Conservation (phyloP, 768 basidiomycete species). For the Leccinum pellstonianum region DNA sequence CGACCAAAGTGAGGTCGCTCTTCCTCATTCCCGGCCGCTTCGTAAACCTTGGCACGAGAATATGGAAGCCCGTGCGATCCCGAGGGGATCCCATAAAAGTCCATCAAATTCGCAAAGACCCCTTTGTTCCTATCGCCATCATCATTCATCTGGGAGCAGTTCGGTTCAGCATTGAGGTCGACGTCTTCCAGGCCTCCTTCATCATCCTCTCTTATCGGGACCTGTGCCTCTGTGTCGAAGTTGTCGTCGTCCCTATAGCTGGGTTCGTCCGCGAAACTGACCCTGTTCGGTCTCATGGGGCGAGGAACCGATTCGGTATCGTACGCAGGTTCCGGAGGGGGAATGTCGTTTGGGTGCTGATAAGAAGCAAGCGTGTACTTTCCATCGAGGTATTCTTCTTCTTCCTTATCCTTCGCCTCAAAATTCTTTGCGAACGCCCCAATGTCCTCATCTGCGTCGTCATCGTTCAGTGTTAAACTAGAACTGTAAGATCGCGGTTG, state of each 20-base stretch:
- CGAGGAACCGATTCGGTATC: slow-evolving; percentile 15
- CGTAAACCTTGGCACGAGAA: slow-evolving; percentile 25
- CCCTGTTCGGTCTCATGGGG: slow-evolving; percentile 27
- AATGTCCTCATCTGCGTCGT: slow-evolving; percentile 19
- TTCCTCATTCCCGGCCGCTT: slow-evolving; percentile 9
- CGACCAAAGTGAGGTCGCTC: slow-evolving; percentile 28
- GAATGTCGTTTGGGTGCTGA: slow-evolving; percentile 61
- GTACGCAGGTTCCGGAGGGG: slow-evolving; percentile 48
- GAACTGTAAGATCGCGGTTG: slow-evolving; percentile 38
- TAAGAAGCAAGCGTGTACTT: slow-evolving; percentile 55
- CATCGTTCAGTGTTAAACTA: slow-evolving; percentile 37
- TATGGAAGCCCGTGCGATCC: slow-evolving; percentile 26
- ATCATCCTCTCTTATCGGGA: slow-evolving; percentile 1
- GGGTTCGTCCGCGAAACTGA: slow-evolving; percentile 40
- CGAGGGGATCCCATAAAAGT: slow-evolving; percentile 27
- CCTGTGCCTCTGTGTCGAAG: slow-evolving; percentile 30
- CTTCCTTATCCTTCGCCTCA: slow-evolving; percentile 11
- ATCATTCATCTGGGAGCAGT: slow-evolving; percentile 22
- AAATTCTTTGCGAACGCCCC: slow-evolving; percentile 19
- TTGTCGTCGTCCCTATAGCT: slow-evolving; percentile 12
- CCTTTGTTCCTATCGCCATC: slow-evolving; percentile 27
- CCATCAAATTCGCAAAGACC: slow-evolving; percentile 31
- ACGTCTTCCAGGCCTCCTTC: slow-evolving; percentile 23
- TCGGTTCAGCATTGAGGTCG: slow-evolving; percentile 8
- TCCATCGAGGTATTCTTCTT: slow-evolving; percentile 30